phyloP scores from a whole-genome alignment of 1,284 basidiomycete genomes.

The Xerocomus cyaneibrunnescens region DNA sequence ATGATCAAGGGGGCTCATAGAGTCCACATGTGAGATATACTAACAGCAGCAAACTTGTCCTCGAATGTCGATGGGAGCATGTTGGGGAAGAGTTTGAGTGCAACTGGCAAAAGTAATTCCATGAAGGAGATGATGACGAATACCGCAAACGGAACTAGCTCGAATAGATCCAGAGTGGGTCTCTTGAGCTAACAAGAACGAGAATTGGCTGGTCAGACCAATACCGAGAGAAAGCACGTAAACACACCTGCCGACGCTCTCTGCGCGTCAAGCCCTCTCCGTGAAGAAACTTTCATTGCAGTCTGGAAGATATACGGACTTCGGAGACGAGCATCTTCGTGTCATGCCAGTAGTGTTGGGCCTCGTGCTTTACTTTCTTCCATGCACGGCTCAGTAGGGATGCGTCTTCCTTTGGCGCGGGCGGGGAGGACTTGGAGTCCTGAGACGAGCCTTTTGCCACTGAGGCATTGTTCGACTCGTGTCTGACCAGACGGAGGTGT shows the following conservation, averaged over 20 bases:
- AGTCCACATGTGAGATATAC: constrained; percentile 26
- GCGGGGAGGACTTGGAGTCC: constrained; percentile 50
- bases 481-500: constrained; percentile 5
- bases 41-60: constrained; percentile 89
- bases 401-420: constrained; percentile 52
- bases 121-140: constrained; percentile 98
- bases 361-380: constrained; percentile 96
- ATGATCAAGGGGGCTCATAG: constrained; percentile 36
- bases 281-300: constrained; percentile 91
- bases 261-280: constrained; percentile 90
- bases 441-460: constrained; percentile 16
- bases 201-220: constrained; percentile 1
- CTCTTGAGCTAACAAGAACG: constrained; percentile 67
- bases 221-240: neutral
- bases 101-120: constrained; percentile 96
- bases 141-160: constrained; percentile 92
- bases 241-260: constrained; percentile 87
- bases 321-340: constrained; percentile 94
- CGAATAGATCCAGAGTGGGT: constrained; percentile 89
- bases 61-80: constrained; percentile 99
- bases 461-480: constrained; percentile 18
- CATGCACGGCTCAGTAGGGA: constrained; percentile 67
- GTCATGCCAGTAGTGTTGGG: constrained; percentile 96
- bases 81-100: constrained; percentile 96
- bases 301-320: constrained; percentile 84